Base-by-base conservation (phyloP, 495 filamentous ascomycete genomes). In the Lophium mytilinum region DNA sequence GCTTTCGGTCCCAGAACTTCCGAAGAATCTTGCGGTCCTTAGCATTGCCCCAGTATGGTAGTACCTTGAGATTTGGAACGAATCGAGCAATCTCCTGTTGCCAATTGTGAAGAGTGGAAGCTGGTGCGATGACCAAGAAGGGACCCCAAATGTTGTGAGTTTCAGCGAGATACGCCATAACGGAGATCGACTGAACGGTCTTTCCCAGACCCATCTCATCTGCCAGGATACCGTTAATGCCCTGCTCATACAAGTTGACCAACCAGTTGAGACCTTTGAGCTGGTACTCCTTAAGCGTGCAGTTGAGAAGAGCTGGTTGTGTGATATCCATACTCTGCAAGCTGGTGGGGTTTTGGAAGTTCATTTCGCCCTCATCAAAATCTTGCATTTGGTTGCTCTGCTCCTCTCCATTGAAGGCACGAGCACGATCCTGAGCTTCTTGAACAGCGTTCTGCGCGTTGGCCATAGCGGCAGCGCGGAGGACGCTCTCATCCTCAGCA, bases 191-290 rank as follows among this genome's bases (percentile, higher is more conserved):
- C 75, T 98, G 93, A 18, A 98, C 90, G 15, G 93, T 98, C 72
- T 98, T 98, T 63, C 93, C 93, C 33, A 98, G 86, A 83, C 93
- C 93, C 93, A 98, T 98, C 75, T 98, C 93, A 66, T 98, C 93
- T 62, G 93, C 93, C 55, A 98, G 76, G 56, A 98, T 98, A 69
- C 93, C 94, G 75, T 98, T 98, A 84, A 98, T 98, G 70, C 93
- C 93, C 70, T 98, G 93, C 69, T 98, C 93, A 75, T 98, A 98
- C 55, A 98, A 76, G 70, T 98, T 96, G 73, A 94, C 94, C 19
- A 98, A 85, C 93, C 93, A 98, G 66, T 96, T 97, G 62, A 98
- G 83, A 69, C 93, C 93, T 74, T 98, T 98, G 66, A 98, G 72
- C 74, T 98, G 93, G 72, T 98, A 98, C 68, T 98, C 93, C 67